Evolutionary conservation across 1,284 basidiomycete genomes (phyloP), one percentile per base, ranked within the genome.

Genomic region (Trametes polyzona): DNA sequence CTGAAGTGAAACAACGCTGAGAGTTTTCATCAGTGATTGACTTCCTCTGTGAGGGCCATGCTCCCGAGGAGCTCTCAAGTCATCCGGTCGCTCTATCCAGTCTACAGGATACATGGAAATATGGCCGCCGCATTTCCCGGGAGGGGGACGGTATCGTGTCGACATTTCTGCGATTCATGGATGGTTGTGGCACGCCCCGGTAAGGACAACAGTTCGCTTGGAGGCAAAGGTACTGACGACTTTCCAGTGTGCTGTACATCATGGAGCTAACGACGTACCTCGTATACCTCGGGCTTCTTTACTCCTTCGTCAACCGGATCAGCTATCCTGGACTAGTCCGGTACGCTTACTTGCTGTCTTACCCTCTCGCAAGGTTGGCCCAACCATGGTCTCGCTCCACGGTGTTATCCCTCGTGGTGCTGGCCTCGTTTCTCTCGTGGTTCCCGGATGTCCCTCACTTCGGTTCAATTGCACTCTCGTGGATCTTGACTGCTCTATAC

Each of bases 221-320:
- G 44, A 21, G 47, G 10, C 40, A 5, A 26, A 52, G 1, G 26
- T 57, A 11, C 43, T 50, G n/a, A 32, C 17, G 6, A 4, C 29
- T 11, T 19, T n/a, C 2, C 49, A 84, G 83, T n/a, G 73, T 75
- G n/a, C 51, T 77, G 23, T 81, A 84, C 69, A 62, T 75, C 24
- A 55, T 83, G 4, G 80, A 83, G 32, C 63, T 80, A n/a, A 30
- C 72, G 4, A 63, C 74, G 11, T 73, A 78, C 33, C 19, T 78
- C 14, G 57, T 62, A 10, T 83, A 79, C 60, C 62, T 83, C 17
- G 65, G 58, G 27, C 58, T 78, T 4, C 71, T 83, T 14, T 70
- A 71, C n/a, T 70, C 75, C 62, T 84, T 79, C 54, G 57, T 81
- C 16, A 59, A 82, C 27, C 23, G 40, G 14, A 24, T 9, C 6